phyloP scores from a whole-genome alignment of 2,329 filamentous ascomycete genomes.

The Paramyrothecium sp. region DNA sequence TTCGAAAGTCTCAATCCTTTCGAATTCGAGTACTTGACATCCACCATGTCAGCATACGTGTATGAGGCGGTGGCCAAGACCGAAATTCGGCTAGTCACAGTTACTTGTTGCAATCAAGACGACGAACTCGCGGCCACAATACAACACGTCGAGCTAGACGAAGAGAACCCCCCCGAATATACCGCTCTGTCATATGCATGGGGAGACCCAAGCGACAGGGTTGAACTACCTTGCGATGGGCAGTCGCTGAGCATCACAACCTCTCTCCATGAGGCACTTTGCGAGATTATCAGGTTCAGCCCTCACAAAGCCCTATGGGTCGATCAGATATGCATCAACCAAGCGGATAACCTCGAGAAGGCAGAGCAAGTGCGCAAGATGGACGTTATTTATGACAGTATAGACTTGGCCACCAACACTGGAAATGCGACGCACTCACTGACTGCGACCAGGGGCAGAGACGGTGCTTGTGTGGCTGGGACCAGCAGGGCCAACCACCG shows the following conservation, averaged over 20 bases:
- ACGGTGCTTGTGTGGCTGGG: slow-evolving; percentile 15
- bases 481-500: slow-evolving; percentile 1
- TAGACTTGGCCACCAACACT: background rate
- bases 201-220: slow-evolving; percentile 2
- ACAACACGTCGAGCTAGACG: slow-evolving; percentile 10
- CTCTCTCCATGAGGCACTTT: slow-evolving; percentile 9
- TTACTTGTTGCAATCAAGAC: background rate
- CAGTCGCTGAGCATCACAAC: slow-evolving; percentile 7
- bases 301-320: slow-evolving; percentile 12
- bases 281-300: slow-evolving; percentile 6
- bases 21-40: too few relatives aligned
- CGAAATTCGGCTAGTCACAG: slow-evolving; percentile 12
- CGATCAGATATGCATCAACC: slow-evolving; percentile 17
- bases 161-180: slow-evolving; percentile 9
- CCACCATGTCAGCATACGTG: slow-evolving; percentile 2
- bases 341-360: slow-evolving; percentile 7
- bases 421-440: background rate
- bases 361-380: slow-evolving; percentile 14
- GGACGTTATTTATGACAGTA: slow-evolving; percentile 16
- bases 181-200: slow-evolving; percentile 15
- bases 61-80: slow-evolving; percentile 8
- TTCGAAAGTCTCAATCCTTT: too few relatives aligned
- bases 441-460: slow-evolving; percentile 15
- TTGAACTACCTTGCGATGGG: slow-evolving; percentile 9
- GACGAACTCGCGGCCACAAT: slow-evolving; percentile 7